Evolutionary conservation across 352 stramenopile species (phyloP).

Genomic region (Pythium oligandrum): DNA sequence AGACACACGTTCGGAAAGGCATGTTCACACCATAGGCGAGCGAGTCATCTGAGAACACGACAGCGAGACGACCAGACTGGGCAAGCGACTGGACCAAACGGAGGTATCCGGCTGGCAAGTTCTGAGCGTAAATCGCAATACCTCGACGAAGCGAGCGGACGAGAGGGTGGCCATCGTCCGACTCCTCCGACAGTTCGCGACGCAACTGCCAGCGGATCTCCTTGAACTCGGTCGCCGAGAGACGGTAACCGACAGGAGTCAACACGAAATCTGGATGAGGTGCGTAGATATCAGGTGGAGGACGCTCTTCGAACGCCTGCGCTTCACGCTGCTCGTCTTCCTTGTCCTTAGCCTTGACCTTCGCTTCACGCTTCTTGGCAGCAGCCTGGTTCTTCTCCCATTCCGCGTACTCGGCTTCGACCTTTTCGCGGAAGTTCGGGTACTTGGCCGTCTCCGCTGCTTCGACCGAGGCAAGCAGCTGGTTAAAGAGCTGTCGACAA

Average conservation of each 20-base stretch:
- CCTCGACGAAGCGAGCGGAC: conserved; percentile 91
- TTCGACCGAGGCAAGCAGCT: conserved; percentile 70
- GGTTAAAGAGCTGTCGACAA: conserved; percentile 83
- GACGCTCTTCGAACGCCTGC: conserved; percentile 79
- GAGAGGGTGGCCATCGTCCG: conserved; percentile 74
- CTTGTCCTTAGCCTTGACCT: conserved; percentile 91
- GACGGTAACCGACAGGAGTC: conserved; percentile 88
- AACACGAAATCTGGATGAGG: conserved; percentile 98
- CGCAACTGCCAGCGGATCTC: conserved; percentile 87
- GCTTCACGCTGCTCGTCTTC: conserved; percentile 78
- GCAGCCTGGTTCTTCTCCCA: conserved; percentile 86
- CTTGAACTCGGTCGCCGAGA: conserved; percentile 91
- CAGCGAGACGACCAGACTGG: conserved; percentile 94
- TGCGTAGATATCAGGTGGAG: conserved; percentile 91
- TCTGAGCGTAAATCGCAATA: conserved; percentile 99
- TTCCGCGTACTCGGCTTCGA: conserved; percentile 88
- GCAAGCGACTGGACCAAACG: conserved; percentile 95
- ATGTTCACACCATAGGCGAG: conserved; percentile 99
- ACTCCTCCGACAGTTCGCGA: conserved; percentile 75
- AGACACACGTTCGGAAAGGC: conserved; percentile 98
- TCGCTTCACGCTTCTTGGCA: conserved; percentile 92
- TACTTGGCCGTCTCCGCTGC: conserved; percentile 68
- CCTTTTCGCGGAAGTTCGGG: conserved; percentile 90
- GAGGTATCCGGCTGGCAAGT: conserved; percentile 95
- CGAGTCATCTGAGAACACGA: conserved; percentile 98